Percentiles rank a stretch among this genome's conserved stretches.
These are phyloP conservation scores for Flaveria ramosissima DNA, from an alignment of 129 eudicot genomes.

Conservation along the genomic window DNA sequence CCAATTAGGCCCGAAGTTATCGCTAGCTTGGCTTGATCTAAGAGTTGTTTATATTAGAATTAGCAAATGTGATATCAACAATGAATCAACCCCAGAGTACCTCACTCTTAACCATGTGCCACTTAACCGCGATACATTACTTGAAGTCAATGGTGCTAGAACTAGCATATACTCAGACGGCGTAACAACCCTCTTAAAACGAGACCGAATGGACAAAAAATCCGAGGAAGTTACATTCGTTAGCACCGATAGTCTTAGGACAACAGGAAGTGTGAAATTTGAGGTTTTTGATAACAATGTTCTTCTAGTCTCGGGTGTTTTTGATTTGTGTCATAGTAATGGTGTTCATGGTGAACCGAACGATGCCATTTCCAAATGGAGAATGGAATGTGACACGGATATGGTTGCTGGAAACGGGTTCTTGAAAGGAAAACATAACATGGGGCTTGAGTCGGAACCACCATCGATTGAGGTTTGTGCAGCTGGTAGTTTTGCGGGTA, in stretches of 20 bases:
- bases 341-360: conserved; percentile 49
- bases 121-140: conserved; percentile 71
- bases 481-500: conserved; percentile 75
- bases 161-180: conserved; percentile 69
- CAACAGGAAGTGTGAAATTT: conserved; percentile 73
- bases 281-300: conserved; percentile 72
- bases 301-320: conserved; percentile 58
- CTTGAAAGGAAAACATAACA: conserved; percentile 46
- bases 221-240: conserved; percentile 86
- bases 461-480: conserved; percentile 78
- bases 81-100: conserved; percentile 71
- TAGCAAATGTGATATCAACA: conserved; percentile 64
- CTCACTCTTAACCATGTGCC: conserved; percentile 86
- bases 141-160: conserved; percentile 79
- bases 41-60: conserved; percentile 83
- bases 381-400: conserved; percentile 69
- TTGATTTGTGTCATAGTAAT: conserved; percentile 52
- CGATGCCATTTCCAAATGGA: conserved; percentile 48
- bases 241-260: conserved; percentile 69
- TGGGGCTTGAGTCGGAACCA: conserved; percentile 38
- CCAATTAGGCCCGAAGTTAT: conserved; percentile 42
- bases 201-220: conserved; percentile 73
- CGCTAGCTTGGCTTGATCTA: conserved; percentile 73
- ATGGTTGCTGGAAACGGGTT: conserved; percentile 43
- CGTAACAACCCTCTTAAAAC: conserved; percentile 50